phyloP scores from a whole-genome alignment of 176 grass and related monocot species.

The Avena eriantha region DNA sequence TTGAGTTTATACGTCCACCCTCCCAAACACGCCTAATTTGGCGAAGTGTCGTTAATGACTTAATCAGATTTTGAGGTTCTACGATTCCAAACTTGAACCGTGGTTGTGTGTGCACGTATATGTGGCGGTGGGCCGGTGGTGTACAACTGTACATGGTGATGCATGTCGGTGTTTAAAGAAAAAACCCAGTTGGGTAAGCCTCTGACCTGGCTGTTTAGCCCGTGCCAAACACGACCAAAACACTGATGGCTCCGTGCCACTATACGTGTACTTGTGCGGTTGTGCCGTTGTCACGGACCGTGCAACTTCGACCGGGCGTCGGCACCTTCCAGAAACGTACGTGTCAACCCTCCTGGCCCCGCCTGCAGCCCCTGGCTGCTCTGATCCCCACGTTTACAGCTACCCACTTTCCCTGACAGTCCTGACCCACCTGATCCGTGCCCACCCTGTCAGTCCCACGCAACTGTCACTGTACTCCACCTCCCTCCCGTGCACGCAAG shows the following conservation, averaged over 20 bases:
- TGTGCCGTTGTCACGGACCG: slow-evolving; percentile 2
- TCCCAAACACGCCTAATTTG: too few relatives aligned
- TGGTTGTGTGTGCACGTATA: too few relatives aligned
- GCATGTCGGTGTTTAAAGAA: not conserved
- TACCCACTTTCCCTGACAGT: not conserved
- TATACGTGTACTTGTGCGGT: not conserved
- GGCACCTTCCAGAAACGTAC: slow-evolving; percentile 58
- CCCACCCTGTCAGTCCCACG: not conserved
- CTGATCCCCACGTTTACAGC: rapidly evolving
- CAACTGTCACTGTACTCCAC: not conserved
- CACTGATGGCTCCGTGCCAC: not conserved
- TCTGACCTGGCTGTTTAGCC: not conserved
- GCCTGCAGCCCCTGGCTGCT: not conserved
- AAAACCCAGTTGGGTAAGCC: not conserved
- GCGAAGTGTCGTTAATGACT: too few relatives aligned
- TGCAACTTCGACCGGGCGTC: not conserved
- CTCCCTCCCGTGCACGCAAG: slow-evolving; percentile 52
- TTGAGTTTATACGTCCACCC: too few relatives aligned
- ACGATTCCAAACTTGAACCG: too few relatives aligned
- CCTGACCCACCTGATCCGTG: rapidly evolving
- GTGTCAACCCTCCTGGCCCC: slow-evolving; percentile 43
- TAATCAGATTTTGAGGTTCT: too few relatives aligned
- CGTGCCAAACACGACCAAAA: not conserved
- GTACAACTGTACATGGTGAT: too few relatives aligned
- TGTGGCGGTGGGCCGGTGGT: too few relatives aligned